phyloP scores from a whole-genome alignment of 306 rosid genomes.

The Glycine soja region DNA sequence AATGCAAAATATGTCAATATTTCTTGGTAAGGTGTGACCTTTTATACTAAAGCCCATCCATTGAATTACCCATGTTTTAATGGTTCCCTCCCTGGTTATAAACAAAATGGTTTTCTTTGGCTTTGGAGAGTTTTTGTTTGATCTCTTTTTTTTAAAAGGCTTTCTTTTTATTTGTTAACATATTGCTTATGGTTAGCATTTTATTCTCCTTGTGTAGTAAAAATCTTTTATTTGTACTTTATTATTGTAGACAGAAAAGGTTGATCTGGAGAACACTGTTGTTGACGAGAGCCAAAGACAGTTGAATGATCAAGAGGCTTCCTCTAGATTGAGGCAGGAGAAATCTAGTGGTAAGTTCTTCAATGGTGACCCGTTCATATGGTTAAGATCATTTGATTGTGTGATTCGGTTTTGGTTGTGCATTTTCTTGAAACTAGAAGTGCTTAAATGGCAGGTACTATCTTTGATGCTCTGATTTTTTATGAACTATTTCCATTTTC shows the following conservation, averaged over 20 bases:
- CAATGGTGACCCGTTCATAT: conserved; percentile 17
- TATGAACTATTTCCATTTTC: conserved; percentile 15
- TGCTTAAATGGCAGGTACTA: conserved; percentile 6
- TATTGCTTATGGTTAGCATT: conserved; percentile 10
- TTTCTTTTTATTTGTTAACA: conserved; percentile 14
- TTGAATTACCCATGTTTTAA: conserved; percentile 13
- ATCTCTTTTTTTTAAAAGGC: neutral
- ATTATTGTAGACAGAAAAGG: conserved; percentile 94
- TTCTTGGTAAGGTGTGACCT: conserved; percentile 21
- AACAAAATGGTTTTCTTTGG: conserved; percentile 27
- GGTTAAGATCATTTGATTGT: conserved; percentile 24
- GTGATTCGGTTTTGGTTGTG: conserved; percentile 22
- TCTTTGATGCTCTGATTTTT: conserved; percentile 1
- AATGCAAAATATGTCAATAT: conserved; percentile 1
- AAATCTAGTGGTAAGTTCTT: conserved; percentile 74
- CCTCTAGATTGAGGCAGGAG: conserved; percentile 69
- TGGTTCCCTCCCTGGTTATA: neutral
- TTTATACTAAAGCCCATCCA: conserved; percentile 4
- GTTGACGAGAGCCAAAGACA: conserved; percentile 98
- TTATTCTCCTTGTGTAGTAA: conserved; percentile 37
- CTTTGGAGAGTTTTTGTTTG: conserved; percentile 14
- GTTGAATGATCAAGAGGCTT: conserved; percentile 63
- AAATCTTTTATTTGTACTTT: conserved; percentile 45
- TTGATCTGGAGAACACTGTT: conserved; percentile 95
- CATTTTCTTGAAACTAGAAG: conserved; percentile 36